A percentile compares a stretch with the other conserved stretches of the same genome.
These are phyloP conservation scores for Eucalyptus globulus DNA, from an alignment of 345 rosid species.

Conservation along the genomic window DNA sequence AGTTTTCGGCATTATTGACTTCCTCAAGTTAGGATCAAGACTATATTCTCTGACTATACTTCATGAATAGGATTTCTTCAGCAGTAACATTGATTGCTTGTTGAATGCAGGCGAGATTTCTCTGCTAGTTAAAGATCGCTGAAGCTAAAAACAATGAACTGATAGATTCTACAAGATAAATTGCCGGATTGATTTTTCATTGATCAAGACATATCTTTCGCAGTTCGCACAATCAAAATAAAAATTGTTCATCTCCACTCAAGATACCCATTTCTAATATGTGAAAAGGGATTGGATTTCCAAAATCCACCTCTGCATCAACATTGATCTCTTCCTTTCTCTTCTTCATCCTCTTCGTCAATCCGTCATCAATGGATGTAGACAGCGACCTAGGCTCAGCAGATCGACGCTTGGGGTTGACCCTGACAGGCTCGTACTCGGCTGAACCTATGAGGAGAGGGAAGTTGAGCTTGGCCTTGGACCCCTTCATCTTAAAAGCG, in stretches of 20 bases:
- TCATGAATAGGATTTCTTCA: neutral
- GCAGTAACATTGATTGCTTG: neutral
- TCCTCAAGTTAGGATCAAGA: neutral
- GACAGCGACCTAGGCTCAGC: slow-evolving; percentile 2
- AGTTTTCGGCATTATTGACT: neutral
- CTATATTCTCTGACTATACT: neutral
- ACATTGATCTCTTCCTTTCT: neutral
- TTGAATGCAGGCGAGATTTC: neutral
- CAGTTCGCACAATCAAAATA: neutral
- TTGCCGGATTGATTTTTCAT: neutral
- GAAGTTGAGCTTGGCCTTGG: slow-evolving; percentile 28
- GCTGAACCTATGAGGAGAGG: slow-evolving; percentile 19
- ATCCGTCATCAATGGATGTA: neutral
- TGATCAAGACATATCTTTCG: neutral
- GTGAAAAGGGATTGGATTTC: neutral
- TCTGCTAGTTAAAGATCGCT: neutral
- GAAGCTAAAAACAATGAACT: neutral
- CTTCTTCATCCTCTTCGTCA: neutral
- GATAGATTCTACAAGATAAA: neutral
- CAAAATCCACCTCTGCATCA: neutral
- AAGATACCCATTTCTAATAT: neutral
- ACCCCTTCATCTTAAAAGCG: slow-evolving; percentile 26
- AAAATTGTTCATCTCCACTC: neutral
- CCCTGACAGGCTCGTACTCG: slow-evolving; percentile 15
- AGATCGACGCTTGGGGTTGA: slow-evolving; percentile 15